These are phyloP conservation scores for Clavaria fumosa DNA, from an alignment of 768 basidiomycete genomes.

Conservation along the genomic window DNA sequence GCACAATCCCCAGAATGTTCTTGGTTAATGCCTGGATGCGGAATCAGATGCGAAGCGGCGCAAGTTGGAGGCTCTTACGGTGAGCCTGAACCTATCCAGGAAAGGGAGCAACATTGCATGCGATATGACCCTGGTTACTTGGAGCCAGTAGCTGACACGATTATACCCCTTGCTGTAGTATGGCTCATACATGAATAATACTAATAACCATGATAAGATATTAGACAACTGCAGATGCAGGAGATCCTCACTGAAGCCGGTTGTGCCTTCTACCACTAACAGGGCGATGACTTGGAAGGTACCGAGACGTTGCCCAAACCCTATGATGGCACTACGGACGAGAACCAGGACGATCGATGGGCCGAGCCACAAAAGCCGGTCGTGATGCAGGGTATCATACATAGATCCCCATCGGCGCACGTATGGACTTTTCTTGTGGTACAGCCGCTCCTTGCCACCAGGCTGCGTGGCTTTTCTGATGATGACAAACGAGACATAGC, in stretches of 20 bases:
- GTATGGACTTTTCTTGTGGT: background rate
- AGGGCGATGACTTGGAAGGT: background rate
- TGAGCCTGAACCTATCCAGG: background rate
- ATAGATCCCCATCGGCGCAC: background rate
- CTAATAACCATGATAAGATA: background rate
- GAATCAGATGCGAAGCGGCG: background rate
- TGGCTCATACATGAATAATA: background rate
- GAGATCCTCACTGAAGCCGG: background rate
- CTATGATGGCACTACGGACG: background rate
- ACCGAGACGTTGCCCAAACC: background rate
- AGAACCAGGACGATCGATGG: background rate
- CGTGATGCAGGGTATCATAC: background rate
- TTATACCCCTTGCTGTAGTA: background rate
- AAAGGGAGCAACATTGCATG: background rate
- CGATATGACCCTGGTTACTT: background rate
- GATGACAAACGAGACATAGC: background rate
- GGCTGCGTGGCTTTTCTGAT: background rate
- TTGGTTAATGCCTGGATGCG: background rate
- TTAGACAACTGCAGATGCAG: background rate
- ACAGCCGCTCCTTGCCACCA: background rate
- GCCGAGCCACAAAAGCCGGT: background rate
- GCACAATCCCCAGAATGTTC: background rate
- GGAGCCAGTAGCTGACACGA: background rate
- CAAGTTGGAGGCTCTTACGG: background rate
- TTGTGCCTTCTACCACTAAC: background rate